Evolutionary conservation across 2,329 filamentous ascomycete species (phyloP).

Genomic region (Fusarium illudens): DNA sequence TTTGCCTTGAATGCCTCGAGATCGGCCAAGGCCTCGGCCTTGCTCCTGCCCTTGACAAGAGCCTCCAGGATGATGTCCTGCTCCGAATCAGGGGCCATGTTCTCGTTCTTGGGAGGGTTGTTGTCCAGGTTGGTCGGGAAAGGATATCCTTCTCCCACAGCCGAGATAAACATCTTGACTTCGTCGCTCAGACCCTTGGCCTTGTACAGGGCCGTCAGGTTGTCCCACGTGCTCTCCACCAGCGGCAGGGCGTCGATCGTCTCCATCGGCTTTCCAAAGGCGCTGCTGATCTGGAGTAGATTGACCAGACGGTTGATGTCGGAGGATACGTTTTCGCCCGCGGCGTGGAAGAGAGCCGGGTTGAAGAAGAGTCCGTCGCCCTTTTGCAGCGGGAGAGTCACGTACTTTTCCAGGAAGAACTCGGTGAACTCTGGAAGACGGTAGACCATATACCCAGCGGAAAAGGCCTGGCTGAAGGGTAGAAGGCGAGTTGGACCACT

Average conservation of each 20-base stretch:
- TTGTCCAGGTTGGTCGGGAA: constrained; percentile 70
- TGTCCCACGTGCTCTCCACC: constrained; percentile 56
- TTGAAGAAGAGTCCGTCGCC: constrained; percentile 73
- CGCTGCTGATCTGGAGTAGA: constrained; percentile 67
- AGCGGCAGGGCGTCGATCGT: constrained; percentile 61
- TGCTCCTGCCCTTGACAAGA: constrained; percentile 53
- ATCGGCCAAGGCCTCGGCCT: constrained; percentile 50
- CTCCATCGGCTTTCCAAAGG: constrained; percentile 73
- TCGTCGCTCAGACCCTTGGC: constrained; percentile 50
- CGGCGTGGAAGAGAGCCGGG: constrained; percentile 69
- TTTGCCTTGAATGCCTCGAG: constrained; percentile 41
- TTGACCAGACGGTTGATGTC: constrained; percentile 65
- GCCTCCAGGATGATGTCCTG: constrained; percentile 59
- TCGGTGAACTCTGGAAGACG: constrained; percentile 60
- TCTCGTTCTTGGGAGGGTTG: constrained; percentile 62
- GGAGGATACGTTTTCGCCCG: constrained; percentile 62
- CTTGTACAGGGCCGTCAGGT: constrained; percentile 45
- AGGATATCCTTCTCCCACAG: constrained; percentile 66
- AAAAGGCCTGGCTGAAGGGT: constrained; percentile 67
- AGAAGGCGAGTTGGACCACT: constrained; percentile 68
- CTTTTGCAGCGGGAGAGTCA: constrained; percentile 60
- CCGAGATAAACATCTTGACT: constrained; percentile 57
- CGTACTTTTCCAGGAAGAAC: constrained; percentile 62
- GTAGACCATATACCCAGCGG: constrained; percentile 67
- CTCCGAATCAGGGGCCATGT: constrained; percentile 69